A percentile compares a stretch with the other conserved stretches of the same genome.
Evolutionary conservation across 1,284 basidiomycete genomes (phyloP).

Genomic region (Ceratobasidium theobromae): DNA sequence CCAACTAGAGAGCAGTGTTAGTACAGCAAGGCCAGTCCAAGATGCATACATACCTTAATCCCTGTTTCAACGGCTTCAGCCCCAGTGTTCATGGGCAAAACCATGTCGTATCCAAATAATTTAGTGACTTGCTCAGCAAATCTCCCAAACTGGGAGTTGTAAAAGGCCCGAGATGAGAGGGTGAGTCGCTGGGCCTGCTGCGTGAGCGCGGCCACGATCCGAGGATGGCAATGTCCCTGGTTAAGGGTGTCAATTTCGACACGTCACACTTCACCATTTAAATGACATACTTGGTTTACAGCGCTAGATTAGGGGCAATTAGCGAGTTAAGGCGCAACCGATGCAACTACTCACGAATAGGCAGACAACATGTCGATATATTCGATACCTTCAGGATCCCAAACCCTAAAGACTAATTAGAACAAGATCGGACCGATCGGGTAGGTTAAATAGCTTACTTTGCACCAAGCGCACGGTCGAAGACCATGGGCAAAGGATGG

Average conservation of each 20-base stretch:
- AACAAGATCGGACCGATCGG: constrained; percentile 34
- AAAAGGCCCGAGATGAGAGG: constrained; percentile 94
- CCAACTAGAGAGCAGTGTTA: constrained; percentile 53
- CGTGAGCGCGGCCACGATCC: constrained; percentile 78
- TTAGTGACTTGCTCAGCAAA: constrained; percentile 87
- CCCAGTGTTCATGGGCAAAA: constrained; percentile 99
- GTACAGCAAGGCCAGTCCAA: not conserved
- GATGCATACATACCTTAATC: constrained; percentile 59
- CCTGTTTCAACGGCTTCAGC: constrained; percentile 96
- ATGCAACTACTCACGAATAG: constrained; percentile 73
- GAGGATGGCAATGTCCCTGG: constrained; percentile 93
- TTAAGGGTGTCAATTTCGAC: constrained; percentile 36
- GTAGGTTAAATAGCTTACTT: constrained; percentile 60
- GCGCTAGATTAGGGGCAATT: constrained; percentile 53
- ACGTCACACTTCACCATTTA: constrained; percentile 39
- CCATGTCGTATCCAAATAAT: constrained; percentile 90
- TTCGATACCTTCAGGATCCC: constrained; percentile 93
- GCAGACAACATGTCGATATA: constrained; percentile 97
- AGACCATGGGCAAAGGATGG: constrained; percentile 93
- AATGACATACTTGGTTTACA: constrained; percentile 71
- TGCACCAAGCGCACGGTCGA: constrained; percentile 86
- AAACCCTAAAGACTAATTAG: constrained; percentile 64
- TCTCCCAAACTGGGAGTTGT: constrained; percentile 87
- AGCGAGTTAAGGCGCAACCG: not conserved
- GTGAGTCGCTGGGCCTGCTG: constrained; percentile 90